Evolutionary conservation across 1,284 basidiomycete species (phyloP).

Genomic region (Inonotus obliquus): DNA sequence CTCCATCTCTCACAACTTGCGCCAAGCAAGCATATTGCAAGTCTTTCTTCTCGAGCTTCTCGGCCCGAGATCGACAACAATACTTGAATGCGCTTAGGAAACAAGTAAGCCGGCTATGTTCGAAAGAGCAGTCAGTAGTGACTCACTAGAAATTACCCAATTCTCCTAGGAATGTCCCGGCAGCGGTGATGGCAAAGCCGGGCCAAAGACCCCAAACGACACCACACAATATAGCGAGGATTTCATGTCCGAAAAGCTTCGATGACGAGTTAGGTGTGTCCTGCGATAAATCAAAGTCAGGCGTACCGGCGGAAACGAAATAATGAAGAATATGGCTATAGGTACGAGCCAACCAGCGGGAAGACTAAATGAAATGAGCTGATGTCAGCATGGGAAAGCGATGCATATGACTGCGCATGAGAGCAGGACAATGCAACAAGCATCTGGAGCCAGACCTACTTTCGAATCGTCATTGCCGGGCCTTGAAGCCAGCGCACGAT

Average conservation of each 20-base stretch:
- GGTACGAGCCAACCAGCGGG: constrained; percentile 47
- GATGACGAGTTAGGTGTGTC: neutral
- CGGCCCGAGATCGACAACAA: constrained; percentile 41
- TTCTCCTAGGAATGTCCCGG: constrained; percentile 31
- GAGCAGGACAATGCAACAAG: too few species aligned
- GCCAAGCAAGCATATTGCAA: constrained; percentile 60
- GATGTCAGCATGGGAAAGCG: too few species aligned
- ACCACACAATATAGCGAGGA: constrained; percentile 71
- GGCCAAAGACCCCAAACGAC: constrained; percentile 70
- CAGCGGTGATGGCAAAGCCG: constrained; percentile 44
- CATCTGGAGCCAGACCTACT: constrained; percentile 23
- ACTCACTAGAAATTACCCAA: constrained; percentile 33
- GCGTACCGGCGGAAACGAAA: constrained; percentile 34
- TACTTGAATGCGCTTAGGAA: constrained; percentile 43
- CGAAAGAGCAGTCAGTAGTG: neutral
- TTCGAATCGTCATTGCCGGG: constrained; percentile 45
- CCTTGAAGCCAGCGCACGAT: constrained; percentile 58
- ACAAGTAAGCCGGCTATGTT: neutral
- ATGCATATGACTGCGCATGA: too few species aligned
- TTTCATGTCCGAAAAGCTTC: constrained; percentile 73
- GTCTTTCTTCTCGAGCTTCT: constrained; percentile 52
- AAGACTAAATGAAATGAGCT: constrained; percentile 6
- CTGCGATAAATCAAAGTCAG: constrained; percentile 24
- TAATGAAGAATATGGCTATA: constrained; percentile 37
- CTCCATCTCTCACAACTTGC: constrained; percentile 60